These are phyloP conservation scores for Pleodorina starrii DNA, from an alignment of 139 green algal species.

Conservation along the genomic window DNA sequence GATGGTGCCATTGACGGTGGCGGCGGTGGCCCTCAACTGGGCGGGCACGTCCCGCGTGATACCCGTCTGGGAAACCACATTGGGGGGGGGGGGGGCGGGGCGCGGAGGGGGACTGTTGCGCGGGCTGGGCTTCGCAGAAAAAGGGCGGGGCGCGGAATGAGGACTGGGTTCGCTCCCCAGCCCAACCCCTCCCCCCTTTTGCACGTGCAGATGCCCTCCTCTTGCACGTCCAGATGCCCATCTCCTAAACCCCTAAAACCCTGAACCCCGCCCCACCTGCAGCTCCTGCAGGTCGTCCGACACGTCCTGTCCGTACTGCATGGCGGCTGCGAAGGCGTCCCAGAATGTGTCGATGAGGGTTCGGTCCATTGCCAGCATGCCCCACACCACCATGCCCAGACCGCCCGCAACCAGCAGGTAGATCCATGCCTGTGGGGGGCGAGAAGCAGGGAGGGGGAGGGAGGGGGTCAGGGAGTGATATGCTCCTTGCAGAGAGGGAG, in stretches of 20 bases:
- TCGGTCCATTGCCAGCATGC: constrained; percentile 34
- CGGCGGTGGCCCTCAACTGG: no score
- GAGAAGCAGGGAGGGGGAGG: neutral
- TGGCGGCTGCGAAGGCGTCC: neutral
- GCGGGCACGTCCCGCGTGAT: no score
- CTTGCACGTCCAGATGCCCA: neutral
- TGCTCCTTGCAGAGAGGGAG: neutral
- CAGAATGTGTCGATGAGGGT: neutral
- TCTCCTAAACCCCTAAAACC: neutral
- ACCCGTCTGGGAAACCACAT: no score
- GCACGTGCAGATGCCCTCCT: neutral
- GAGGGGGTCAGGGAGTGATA: neutral
- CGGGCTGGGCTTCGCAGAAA: no score
- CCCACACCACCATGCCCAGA: constrained; percentile 12
- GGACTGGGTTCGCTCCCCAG: no score
- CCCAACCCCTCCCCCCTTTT: no score
- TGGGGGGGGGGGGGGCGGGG: no score
- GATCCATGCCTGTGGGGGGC: neutral
- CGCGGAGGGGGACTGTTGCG: no score
- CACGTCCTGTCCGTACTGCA: neutral
- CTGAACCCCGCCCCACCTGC: neutral
- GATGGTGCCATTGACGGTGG: no score
- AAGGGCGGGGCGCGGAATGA: no score
- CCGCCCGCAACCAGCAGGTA: neutral
- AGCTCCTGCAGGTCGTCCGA: neutral